Evolutionary conservation across 1,284 basidiomycete genomes (phyloP).

Genomic region (Heimioporus punctisporus): DNA sequence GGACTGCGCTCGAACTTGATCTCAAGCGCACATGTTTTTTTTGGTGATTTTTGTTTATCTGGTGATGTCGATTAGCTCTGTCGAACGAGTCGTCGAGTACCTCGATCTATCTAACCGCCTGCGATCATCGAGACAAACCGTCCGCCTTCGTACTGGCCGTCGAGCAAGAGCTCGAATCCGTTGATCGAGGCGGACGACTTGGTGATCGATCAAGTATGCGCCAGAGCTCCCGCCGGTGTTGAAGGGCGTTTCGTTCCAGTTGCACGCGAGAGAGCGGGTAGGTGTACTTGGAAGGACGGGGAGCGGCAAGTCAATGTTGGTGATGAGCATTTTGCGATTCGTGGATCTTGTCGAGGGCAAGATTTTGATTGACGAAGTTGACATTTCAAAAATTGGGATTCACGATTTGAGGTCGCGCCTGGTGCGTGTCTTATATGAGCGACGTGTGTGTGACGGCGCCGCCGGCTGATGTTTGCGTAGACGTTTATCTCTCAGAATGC

Average conservation of each 20-base stretch:
- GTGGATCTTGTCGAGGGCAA: conserved; percentile 81
- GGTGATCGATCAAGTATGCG: conserved; percentile 80
- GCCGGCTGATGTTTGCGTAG: conserved; percentile 35
- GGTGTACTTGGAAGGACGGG: conserved; percentile 80
- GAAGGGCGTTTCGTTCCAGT: conserved; percentile 69
- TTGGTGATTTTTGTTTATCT: not conserved
- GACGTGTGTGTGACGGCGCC: too few relatives aligned
- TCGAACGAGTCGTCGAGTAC: conserved; percentile 91
- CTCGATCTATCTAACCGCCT: conserved; percentile 85
- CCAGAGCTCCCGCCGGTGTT: conserved; percentile 86
- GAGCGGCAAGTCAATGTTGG: conserved; percentile 80
- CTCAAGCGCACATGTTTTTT: conserved; percentile 24
- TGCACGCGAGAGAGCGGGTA: conserved; percentile 67
- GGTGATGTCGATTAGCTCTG: conserved; percentile 58
- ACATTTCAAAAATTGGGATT: conserved; percentile 87
- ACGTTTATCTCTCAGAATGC: conserved; percentile 88
- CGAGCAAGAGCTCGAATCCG: conserved; percentile 55
- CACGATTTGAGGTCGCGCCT: conserved; percentile 81
- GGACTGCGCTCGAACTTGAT: conserved; percentile 48
- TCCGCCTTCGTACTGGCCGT: conserved; percentile 88
- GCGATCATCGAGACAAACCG: conserved; percentile 66
- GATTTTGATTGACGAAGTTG: conserved; percentile 88
- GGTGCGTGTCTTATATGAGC: conserved; percentile 41
- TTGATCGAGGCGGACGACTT: conserved; percentile 73
- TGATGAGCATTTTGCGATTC: conserved; percentile 88